Percentiles rank a stretch among this genome's conserved stretches.
phyloP scores from a whole-genome alignment of 2,329 filamentous ascomycete species.

The Botrytis cinerea region DNA sequence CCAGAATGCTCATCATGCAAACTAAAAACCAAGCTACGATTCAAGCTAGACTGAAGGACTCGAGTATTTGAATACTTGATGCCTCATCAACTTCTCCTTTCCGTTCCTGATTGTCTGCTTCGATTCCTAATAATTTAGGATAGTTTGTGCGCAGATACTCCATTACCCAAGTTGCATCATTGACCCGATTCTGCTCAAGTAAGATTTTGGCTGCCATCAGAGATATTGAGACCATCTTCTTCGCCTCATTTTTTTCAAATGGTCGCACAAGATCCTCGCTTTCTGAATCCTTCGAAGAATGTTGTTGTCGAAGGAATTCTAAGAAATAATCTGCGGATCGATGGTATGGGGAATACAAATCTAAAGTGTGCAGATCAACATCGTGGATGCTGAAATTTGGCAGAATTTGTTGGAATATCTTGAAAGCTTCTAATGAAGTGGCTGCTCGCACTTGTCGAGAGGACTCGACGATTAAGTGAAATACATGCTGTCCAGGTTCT shows the following conservation, averaged over 20 bases:
- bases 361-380: conserved; percentile 10
- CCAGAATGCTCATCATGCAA: no score
- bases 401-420: conserved; percentile 17
- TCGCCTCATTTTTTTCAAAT: neutral
- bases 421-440: conserved; percentile 16
- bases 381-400: conserved; percentile 18
- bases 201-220: conserved; percentile 36
- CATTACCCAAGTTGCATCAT: conserved; percentile 37
- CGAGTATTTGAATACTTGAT: conserved; percentile 36
- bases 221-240: conserved; percentile 26
- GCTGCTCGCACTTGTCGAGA: conserved; percentile 8
- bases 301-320: conserved; percentile 4
- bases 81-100: conserved; percentile 32
- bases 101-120: conserved; percentile 27
- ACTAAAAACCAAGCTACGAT: no score
- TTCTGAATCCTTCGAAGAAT: neutral
- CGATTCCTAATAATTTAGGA: conserved; percentile 32
- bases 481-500: conserved; percentile 9
- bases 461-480: neutral
- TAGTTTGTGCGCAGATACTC: conserved; percentile 35
- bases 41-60: conserved; percentile 30
- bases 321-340: conserved; percentile 30
- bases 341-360: conserved; percentile 33
- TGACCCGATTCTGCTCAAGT: conserved; percentile 30
- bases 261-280: neutral